A percentile compares a stretch with the other conserved stretches of the same genome.
These are phyloP conservation scores for Onygenales sp. DNA, from an alignment of 2,329 filamentous ascomycete genomes.

Conservation along the genomic window DNA sequence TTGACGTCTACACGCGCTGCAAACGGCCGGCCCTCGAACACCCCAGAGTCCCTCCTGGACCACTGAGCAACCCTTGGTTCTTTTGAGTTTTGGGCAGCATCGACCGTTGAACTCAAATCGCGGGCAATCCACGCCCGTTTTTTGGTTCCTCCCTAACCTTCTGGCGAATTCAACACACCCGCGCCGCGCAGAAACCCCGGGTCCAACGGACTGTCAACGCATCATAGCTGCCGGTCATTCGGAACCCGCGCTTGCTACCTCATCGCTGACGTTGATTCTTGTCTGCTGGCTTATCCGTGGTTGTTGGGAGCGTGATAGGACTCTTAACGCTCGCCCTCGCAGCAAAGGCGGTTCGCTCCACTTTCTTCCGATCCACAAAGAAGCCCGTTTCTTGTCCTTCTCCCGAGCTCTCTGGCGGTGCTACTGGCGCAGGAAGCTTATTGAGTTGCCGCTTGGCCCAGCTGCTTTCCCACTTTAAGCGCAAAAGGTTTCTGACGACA, in stretches of 20 bases:
- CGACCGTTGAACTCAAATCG: conserved; percentile 12
- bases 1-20: neutral
- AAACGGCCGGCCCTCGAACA: conserved; percentile 4
- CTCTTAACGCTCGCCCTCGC: neutral
- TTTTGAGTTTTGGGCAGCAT: conserved; percentile 7
- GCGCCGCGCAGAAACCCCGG: conserved; percentile 1
- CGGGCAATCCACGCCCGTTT: conserved; percentile 1
- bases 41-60: neutral
- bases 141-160: conserved; percentile 10
- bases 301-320: neutral
- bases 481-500: conserved; percentile 3
- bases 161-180: conserved; percentile 5
- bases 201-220: neutral
- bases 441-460: neutral
- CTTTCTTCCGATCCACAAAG: conserved; percentile 1
- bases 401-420: neutral
- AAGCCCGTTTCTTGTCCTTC: neutral
- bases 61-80: neutral
- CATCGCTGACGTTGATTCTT: conserved; percentile 2
- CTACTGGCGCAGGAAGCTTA: neutral
- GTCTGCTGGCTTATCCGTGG: neutral
- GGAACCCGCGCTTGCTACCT: neutral
- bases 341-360: conserved; percentile 1
- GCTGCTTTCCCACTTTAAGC: conserved; percentile 2
- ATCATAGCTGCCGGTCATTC: conserved; percentile 1